Conservation (phyloP, 768 basidiomycete species). For the Podaxis sp. region DNA sequence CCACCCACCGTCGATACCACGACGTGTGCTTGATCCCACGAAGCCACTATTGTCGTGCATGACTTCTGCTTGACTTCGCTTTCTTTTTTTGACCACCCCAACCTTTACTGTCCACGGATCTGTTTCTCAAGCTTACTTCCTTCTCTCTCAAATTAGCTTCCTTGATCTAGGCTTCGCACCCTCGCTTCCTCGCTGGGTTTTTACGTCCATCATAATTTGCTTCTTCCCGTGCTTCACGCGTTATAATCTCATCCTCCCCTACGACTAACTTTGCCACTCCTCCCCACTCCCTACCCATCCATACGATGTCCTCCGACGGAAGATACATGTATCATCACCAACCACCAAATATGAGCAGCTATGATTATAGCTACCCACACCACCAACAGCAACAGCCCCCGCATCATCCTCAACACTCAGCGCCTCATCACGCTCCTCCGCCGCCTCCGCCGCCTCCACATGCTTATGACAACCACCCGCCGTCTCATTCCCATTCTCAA, state of each 20-base stretch:
- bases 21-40: not conserved
- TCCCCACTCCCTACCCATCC: not conserved
- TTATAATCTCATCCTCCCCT: constrained; percentile 2
- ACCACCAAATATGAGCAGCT: constrained; percentile 40
- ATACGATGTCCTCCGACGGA: constrained; percentile 48
- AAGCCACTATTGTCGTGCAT: not conserved
- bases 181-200: constrained; percentile 8
- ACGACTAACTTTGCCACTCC: not conserved
- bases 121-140: constrained; percentile 14
- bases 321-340: constrained; percentile 57
- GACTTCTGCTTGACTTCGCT: not conserved
- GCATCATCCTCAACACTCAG: constrained; percentile 19
- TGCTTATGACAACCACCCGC: constrained; percentile 19
- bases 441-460: constrained; percentile 23
- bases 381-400: constrained; percentile 31
- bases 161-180: not conserved
- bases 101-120: constrained; percentile 5
- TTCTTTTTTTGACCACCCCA: not conserved
- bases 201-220: constrained; percentile 13
- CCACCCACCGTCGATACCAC: not conserved
- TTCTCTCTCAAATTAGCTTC: constrained; percentile 22
- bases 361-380: constrained; percentile 41
- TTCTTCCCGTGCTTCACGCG: constrained; percentile 9
- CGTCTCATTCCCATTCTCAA: constrained; percentile 19
- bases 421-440: constrained; percentile 28